Base-by-base conservation (phyloP, 2,329 filamentous ascomycete species). In the Aulographum hederae region DNA sequence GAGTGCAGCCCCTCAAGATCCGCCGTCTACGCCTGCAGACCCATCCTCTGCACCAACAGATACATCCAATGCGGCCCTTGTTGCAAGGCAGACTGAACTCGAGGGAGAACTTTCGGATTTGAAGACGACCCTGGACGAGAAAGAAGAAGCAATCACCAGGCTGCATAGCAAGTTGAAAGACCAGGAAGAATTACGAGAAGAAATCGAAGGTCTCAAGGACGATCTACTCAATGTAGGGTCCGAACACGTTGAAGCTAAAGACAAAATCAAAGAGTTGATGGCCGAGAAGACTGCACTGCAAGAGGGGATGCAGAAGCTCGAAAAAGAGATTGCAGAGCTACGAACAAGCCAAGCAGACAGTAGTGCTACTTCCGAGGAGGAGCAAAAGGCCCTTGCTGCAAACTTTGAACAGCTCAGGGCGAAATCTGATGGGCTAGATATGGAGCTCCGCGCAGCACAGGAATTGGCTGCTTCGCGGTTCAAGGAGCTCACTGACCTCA, bases 401-500 rank as follows among this genome's bases (percentile, higher is more conserved):
- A 75, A 85, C 34, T 70, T 80, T 37, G 67, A 85, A 26, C 72
- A 73, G 26, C 61, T 91, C 21, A 82, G 78, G 51, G 55, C 63
- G 14, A 81, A 76, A 50, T 69, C 74, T 0, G 61, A 69, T 2
- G 66, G 68, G 0, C 53, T 94, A 13, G 74, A 92, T 46, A 80
- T 77, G 0, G 86, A 98, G 46, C 65, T 95, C 3, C 77, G 73
- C 2, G 84, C 84, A 2, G 78, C 85, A 0, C 75, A 94, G 48
- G 73, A 91, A 52, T 66, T 95, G 10, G 82, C 89, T 0, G 76
- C 91, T 37, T 77, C 70, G 12, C 68, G 89, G 18, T 95, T 84
- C 60, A 92, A 84, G 51, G 85, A 95, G 37, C 59, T 94, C 2
- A 75, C 74, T 0, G 79, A 92, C 18, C 59, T 93, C 28, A 69